Evolutionary conservation across 345 rosid genomes (phyloP).

Genomic region (Brassica juncea): DNA sequence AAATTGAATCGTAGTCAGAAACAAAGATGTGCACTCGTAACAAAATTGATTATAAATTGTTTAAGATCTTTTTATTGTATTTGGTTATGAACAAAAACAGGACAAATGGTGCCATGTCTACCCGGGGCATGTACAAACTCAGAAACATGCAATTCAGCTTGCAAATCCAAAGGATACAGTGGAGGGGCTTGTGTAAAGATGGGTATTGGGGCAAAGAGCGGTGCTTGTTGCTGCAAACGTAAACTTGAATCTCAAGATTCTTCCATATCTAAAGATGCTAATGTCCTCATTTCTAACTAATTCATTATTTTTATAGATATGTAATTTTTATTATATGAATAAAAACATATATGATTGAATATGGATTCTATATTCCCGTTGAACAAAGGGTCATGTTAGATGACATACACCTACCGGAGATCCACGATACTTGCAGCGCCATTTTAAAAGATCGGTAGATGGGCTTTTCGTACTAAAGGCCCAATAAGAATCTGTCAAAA

Average conservation of each 20-base stretch:
- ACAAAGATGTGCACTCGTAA: too few relatives aligned
- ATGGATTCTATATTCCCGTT: not conserved
- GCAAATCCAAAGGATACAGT: constrained; percentile 19
- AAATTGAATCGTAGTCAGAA: constrained; percentile 11
- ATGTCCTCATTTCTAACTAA: not conserved
- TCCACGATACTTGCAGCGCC: not conserved
- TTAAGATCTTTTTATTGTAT: too few relatives aligned
- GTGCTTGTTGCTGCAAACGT: constrained; percentile 26
- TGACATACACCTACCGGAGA: not conserved
- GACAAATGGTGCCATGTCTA: constrained; percentile 17
- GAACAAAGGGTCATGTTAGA: not conserved
- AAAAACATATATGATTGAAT: not conserved
- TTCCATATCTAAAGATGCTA: not conserved
- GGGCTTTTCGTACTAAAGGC: not conserved
- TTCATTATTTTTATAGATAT: not conserved
- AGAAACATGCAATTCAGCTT: not conserved
- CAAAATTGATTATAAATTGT: too few relatives aligned
- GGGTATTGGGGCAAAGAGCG: not conserved
- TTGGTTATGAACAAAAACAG: constrained; percentile 14
- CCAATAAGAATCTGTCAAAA: not conserved
- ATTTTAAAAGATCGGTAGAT: not conserved
- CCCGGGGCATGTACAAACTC: not conserved
- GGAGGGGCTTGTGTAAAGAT: constrained; percentile 25
- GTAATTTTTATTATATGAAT: not conserved
- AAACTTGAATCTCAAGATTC: not conserved